A percentile compares a stretch with the other conserved stretches of the same genome.
Conservation (phyloP, 768 basidiomycete genomes). For the Mycena chlorophos region DNA sequence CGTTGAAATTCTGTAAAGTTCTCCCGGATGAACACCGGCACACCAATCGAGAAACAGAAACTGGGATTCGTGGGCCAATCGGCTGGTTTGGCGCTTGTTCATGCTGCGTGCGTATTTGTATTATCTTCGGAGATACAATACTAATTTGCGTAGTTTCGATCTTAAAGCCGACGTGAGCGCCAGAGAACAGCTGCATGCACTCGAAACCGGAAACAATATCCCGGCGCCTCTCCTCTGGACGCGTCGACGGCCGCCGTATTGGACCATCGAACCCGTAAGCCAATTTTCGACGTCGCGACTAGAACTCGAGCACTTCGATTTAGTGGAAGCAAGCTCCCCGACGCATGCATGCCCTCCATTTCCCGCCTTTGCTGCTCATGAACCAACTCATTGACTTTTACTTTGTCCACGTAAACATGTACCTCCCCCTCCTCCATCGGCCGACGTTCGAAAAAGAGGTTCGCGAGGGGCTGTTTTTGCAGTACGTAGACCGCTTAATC, state of each 20-base stretch:
- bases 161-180: too few species aligned
- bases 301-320: background rate
- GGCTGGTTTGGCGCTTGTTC: background rate
- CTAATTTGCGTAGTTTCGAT: background rate
- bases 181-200: too few species aligned
- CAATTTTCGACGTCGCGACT: background rate
- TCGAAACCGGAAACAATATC: too few species aligned
- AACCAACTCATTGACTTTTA: conserved; percentile 58
- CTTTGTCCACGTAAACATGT: conserved; percentile 56
- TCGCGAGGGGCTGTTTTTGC: conserved; percentile 48
- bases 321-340: background rate
- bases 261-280: background rate
- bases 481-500: background rate
- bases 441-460: conserved; percentile 61
- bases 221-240: too few species aligned
- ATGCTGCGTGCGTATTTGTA: background rate
- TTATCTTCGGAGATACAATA: background rate
- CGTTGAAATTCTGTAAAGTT: background rate
- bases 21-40: background rate
- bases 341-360: conserved; percentile 30
- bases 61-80: background rate
- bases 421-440: conserved; percentile 69
- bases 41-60: background rate
- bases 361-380: conserved; percentile 56
- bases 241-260: conserved; percentile 29